phyloP scores from a whole-genome alignment of 2,329 filamentous ascomycete genomes.

The Tolypocladium paradoxum region DNA sequence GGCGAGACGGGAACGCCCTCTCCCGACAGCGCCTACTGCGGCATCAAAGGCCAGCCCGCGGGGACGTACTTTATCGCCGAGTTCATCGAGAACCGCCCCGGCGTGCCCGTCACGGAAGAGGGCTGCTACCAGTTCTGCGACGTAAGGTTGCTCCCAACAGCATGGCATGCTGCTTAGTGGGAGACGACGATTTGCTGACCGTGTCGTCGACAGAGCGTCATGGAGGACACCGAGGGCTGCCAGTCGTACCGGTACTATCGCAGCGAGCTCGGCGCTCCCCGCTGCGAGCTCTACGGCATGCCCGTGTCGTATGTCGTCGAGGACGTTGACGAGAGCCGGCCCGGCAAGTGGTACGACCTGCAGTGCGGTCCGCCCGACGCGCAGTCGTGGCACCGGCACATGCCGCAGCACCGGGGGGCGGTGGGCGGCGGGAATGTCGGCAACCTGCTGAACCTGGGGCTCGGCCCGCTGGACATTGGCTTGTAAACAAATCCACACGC shows the following conservation, averaged over 20 bases:
- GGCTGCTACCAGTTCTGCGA: constrained; percentile 32
- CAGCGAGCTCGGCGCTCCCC: constrained; percentile 17
- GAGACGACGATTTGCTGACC: too few species aligned
- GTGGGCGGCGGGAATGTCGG: constrained; percentile 6
- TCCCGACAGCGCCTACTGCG: constrained; percentile 22
- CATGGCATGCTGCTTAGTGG: too few species aligned
- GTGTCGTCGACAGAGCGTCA: constrained; percentile 15
- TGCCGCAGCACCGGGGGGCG: too few species aligned
- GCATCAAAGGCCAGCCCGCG: constrained; percentile 23
- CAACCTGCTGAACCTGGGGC: neutral
- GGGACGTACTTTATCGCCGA: constrained; percentile 27
- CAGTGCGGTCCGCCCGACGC: constrained; percentile 23
- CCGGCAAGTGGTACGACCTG: constrained; percentile 24
- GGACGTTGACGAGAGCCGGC: constrained; percentile 16
- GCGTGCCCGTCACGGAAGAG: constrained; percentile 23
- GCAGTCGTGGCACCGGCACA: too few species aligned
- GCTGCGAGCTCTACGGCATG: constrained; percentile 25
- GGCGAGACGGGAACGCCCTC: constrained; percentile 19
- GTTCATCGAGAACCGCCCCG: constrained; percentile 23
- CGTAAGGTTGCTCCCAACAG: too few species aligned
- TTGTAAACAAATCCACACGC: too few species aligned
- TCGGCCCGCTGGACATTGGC: too few species aligned
- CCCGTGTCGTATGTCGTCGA: constrained; percentile 17
- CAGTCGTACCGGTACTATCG: constrained; percentile 24
- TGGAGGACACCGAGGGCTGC: constrained; percentile 20